These are phyloP conservation scores for Suillus luteus DNA, from an alignment of 768 basidiomycete genomes.

Conservation along the genomic window DNA sequence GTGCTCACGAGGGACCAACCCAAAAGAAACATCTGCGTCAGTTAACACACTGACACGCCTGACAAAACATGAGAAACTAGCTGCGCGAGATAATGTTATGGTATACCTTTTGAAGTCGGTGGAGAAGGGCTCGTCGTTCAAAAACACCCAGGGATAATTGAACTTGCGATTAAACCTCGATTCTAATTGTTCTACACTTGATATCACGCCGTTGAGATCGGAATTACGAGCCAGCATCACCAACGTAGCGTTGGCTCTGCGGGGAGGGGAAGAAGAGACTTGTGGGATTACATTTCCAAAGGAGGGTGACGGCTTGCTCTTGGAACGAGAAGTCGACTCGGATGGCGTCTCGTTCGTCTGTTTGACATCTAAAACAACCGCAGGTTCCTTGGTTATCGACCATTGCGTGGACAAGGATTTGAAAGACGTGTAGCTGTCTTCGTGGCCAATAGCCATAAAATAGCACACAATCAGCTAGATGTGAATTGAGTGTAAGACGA, in stretches of 20 bases:
- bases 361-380: neutral
- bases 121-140: slow-evolving; percentile 62
- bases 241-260: slow-evolving; percentile 59
- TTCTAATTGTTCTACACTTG: slow-evolving; percentile 57
- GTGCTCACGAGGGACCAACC: slow-evolving; percentile 56
- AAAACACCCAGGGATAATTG: slow-evolving; percentile 63
- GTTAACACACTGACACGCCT: slow-evolving; percentile 42
- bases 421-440: slow-evolving; percentile 9
- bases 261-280: neutral
- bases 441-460: slow-evolving; percentile 19
- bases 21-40: slow-evolving; percentile 49
- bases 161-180: slow-evolving; percentile 58
- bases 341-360: neutral
- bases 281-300: slow-evolving; percentile 6
- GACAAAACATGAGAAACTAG: slow-evolving; percentile 23
- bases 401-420: slow-evolving; percentile 10
- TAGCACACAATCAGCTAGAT: slow-evolving; percentile 26
- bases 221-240: slow-evolving; percentile 54
- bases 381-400: slow-evolving; percentile 6
- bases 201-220: slow-evolving; percentile 46
- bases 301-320: neutral
- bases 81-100: neutral
- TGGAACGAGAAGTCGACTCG: neutral
- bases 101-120: slow-evolving; percentile 51
- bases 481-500: neutral